Evolutionary conservation across 1,139 yeast genomes (phyloP).

Genomic region (Sugiyamaella pinicola): DNA sequence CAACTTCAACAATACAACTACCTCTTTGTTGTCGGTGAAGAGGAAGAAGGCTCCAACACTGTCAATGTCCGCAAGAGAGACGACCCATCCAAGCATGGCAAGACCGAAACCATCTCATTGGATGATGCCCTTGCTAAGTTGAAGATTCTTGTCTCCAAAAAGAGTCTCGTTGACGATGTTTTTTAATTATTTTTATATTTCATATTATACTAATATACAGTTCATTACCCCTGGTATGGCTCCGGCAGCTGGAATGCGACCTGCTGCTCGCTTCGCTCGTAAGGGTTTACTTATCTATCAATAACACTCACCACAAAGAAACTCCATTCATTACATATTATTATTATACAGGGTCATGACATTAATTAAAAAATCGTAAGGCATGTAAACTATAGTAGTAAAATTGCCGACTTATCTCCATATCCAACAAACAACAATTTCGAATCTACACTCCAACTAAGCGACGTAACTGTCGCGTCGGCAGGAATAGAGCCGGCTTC

Average conservation of each 20-base stretch:
- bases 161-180: conserved; percentile 30
- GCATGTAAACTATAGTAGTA: conserved; percentile 1
- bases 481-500: conserved; percentile 9
- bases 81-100: conserved; percentile 80
- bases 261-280: too few species aligned
- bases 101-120: conserved; percentile 77
- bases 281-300: too few species aligned
- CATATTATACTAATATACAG: neutral
- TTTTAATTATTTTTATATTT: conserved; percentile 21
- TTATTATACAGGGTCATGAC: conserved; percentile 11
- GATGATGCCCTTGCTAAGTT: conserved; percentile 72
- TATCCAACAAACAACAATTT: conserved; percentile 34
- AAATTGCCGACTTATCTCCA: conserved; percentile 19
- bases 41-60: conserved; percentile 73
- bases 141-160: conserved; percentile 39
- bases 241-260: too few species aligned
- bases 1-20: conserved; percentile 91
- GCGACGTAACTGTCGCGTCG: conserved; percentile 27
- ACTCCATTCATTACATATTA: neutral
- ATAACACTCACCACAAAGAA: too few species aligned
- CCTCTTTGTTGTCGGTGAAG: conserved; percentile 94
- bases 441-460: conserved; percentile 36
- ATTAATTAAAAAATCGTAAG: conserved; percentile 6
- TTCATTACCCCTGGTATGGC: too few species aligned
- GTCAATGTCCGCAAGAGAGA: conserved; percentile 95